Percentiles rank a stretch among this genome's conserved stretches.
phyloP scores from a whole-genome alignment of 2,329 filamentous ascomycete genomes.

The Magnaporthiopsis incrustans region DNA sequence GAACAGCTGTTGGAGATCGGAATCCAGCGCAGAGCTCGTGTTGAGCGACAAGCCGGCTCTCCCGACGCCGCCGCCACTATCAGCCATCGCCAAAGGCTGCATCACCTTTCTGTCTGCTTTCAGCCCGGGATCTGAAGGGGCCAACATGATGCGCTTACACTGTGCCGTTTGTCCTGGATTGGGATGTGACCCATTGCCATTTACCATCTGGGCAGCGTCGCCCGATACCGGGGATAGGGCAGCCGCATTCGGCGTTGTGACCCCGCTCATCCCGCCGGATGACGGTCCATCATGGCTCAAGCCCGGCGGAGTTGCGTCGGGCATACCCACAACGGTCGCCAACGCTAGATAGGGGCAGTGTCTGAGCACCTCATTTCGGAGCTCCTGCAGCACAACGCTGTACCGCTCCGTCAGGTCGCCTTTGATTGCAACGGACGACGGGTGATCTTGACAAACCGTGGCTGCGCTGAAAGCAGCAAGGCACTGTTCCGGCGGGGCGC shows the following conservation, averaged over 20 bases:
- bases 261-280: no score
- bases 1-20: background rate
- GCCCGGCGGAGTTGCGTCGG: no score
- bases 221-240: background rate
- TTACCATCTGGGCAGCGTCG: background rate
- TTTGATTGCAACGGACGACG: conserved; percentile 26
- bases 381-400: conserved; percentile 43
- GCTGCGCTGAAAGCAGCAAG: conserved; percentile 26
- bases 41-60: no score
- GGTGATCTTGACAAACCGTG: conserved; percentile 30
- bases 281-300: background rate
- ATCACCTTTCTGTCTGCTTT: background rate
- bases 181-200: background rate
- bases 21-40: background rate
- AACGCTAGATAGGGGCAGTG: conserved; percentile 7
- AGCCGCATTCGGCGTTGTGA: no score
- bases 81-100: background rate
- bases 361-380: conserved; percentile 34
- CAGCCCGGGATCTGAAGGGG: background rate
- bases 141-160: background rate
- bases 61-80: no score
- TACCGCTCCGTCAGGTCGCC: conserved; percentile 36
- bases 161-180: background rate
- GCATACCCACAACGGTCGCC: background rate
- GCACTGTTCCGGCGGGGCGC: conserved; percentile 19